Conservation (phyloP, 2,329 filamentous ascomycete species). For the Lojkania enalia region DNA sequence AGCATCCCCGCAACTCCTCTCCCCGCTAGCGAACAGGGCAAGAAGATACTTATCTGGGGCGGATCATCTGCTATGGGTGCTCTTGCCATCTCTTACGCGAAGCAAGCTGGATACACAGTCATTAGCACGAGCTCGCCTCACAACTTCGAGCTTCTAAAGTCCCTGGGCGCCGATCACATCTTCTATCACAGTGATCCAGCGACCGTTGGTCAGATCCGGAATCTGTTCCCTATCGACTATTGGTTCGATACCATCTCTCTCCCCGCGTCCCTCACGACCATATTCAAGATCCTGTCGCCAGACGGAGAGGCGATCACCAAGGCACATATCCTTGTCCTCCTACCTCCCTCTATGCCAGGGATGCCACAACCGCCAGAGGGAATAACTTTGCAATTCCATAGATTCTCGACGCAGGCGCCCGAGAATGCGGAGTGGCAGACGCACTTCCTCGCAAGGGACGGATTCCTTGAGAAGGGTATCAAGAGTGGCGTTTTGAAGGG, state of each 20-base stretch:
- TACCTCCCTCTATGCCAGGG: constrained; percentile 19
- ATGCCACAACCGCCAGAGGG: constrained; percentile 24
- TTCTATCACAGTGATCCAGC: constrained; percentile 46
- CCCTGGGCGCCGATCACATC: constrained; percentile 22
- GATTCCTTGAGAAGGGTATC: constrained; percentile 27
- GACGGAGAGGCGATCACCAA: constrained; percentile 24
- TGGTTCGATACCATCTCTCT: constrained; percentile 50
- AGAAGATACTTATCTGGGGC: constrained; percentile 50
- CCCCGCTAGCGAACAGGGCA: constrained; percentile 20
- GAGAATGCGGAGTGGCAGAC: constrained; percentile 24
- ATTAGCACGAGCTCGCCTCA: constrained; percentile 26
- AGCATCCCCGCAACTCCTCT: constrained; percentile 20
- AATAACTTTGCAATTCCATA: constrained; percentile 21
- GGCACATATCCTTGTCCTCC: constrained; percentile 23
- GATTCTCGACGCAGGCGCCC: constrained; percentile 23
- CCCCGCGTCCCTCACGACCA: constrained; percentile 19
- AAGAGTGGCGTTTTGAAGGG: constrained; percentile 23
- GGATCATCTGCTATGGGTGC: constrained; percentile 48
- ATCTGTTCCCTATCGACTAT: constrained; percentile 39
- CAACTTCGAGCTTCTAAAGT: constrained; percentile 21
- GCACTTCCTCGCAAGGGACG: constrained; percentile 22
- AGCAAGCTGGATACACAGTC: constrained; percentile 27
- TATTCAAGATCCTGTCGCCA: constrained; percentile 26
- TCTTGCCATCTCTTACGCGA: constrained; percentile 30
- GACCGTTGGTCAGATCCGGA: constrained; percentile 43